Conservation (phyloP, 1,139 yeast species). For the Suhomyces bolitotheri region DNA sequence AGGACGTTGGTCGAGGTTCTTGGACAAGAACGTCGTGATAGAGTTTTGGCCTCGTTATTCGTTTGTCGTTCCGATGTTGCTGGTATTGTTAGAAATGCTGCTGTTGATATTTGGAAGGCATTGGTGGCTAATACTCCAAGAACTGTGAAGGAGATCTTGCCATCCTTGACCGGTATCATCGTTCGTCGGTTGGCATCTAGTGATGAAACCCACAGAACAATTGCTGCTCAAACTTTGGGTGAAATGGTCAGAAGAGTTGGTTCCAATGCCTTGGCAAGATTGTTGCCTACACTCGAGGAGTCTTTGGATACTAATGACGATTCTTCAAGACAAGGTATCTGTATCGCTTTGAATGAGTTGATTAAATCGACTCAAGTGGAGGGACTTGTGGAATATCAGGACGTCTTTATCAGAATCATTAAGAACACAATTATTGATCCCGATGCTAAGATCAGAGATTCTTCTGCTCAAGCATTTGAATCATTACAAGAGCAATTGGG, state of each 20-base stretch:
- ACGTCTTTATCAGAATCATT: slow-evolving; percentile 68
- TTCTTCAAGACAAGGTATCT: slow-evolving; percentile 92
- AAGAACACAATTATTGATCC: slow-evolving; percentile 78
- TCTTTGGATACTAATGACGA: slow-evolving; percentile 64
- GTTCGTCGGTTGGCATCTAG: slow-evolving; percentile 80
- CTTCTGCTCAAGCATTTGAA: slow-evolving; percentile 92
- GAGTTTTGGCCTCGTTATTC: slow-evolving; percentile 78
- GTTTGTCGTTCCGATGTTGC: slow-evolving; percentile 92
- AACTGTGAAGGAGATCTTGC: slow-evolving; percentile 90
- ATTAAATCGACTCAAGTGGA: slow-evolving; percentile 71
- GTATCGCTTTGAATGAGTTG: slow-evolving; percentile 88
- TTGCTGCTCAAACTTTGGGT: slow-evolving; percentile 93
- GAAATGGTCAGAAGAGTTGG: slow-evolving; percentile 96
- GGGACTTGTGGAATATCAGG: slow-evolving; percentile 65
- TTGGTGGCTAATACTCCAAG: slow-evolving; percentile 94
- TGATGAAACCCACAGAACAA: slow-evolving; percentile 75
- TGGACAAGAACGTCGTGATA: slow-evolving; percentile 87
- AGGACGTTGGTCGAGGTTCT: slow-evolving; percentile 72
- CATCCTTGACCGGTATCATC: slow-evolving; percentile 76
- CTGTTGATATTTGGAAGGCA: slow-evolving; percentile 97
- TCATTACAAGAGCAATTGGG: slow-evolving; percentile 81
- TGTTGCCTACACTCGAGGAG: slow-evolving; percentile 80
- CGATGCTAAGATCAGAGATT: slow-evolving; percentile 72
- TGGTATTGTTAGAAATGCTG: slow-evolving; percentile 82
- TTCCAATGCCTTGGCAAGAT: slow-evolving; percentile 77